phyloP scores from a whole-genome alignment of 1,284 basidiomycete species.

The Leccinum solheimii region DNA sequence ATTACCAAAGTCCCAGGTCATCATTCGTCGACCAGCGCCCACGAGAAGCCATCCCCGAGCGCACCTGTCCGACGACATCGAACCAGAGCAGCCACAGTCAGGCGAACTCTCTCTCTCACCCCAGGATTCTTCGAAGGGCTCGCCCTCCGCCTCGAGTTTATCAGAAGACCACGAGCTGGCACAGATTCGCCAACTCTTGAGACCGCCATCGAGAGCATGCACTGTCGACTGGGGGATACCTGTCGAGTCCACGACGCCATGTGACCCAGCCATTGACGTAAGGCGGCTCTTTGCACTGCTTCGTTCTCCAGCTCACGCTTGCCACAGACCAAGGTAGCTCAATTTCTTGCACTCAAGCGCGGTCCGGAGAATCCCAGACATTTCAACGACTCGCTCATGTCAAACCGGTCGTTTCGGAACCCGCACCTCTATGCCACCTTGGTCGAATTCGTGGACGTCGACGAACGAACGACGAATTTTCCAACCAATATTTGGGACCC shows the following conservation, averaged over 20 bases:
- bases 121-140: conserved; percentile 16
- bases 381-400: conserved; percentile 92
- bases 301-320: conserved; percentile 1
- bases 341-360: conserved; percentile 73
- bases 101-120: conserved; percentile 5
- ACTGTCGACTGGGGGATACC: conserved; percentile 81
- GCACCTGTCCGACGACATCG: conserved; percentile 46
- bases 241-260: conserved; percentile 51
- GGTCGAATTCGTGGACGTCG: conserved; percentile 87
- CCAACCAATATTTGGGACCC: conserved; percentile 71
- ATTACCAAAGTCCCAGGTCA: conserved; percentile 50
- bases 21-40: conserved; percentile 54
- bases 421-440: conserved; percentile 92
- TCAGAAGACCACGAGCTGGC: conserved; percentile 35
- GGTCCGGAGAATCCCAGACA: conserved; percentile 70
- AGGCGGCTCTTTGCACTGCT: conserved; percentile 17
- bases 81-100: conserved; percentile 12
- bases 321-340: conserved; percentile 70
- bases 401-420: conserved; percentile 84
- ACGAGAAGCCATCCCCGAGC: conserved; percentile 50
- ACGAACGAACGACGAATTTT: conserved; percentile 84
- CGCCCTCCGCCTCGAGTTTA: conserved; percentile 20
- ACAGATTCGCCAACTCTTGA: conserved; percentile 55
- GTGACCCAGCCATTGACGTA: conserved; percentile 65
- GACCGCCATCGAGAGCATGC: conserved; percentile 63